Base-by-base conservation (phyloP, 306 rosid genomes). In the Trifolium pratense region DNA sequence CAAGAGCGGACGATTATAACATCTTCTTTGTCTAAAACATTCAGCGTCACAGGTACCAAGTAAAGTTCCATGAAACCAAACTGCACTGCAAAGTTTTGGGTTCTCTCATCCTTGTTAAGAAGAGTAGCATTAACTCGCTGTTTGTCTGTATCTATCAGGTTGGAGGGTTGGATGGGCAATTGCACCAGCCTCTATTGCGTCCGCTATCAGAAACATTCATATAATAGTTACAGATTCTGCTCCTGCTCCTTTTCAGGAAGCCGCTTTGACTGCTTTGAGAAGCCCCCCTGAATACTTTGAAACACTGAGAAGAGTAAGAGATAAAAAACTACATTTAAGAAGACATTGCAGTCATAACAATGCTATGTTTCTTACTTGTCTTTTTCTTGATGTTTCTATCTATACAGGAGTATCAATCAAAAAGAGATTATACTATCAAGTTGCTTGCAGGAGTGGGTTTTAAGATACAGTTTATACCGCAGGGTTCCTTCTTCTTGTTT, bases 131-230 rank as follows among this genome's bases (percentile, higher is more conserved):
- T 53, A 60, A 65, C 79, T 71, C 51, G 21, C 48, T 62, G 48
- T 71, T 70, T 68, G 36, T 64, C 55, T 70, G 45, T 58, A 74
- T 75, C 56, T 62, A 45, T 77, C 84, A 93, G 98, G 98, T 66
- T 93, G 98, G 98, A 87, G 98, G 68, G 58, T 93, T 20, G 98
- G 98, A 79, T 93, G 98, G 98, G 93, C 97, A 34, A 84, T 93
- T 32, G 98, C 93, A 64, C 96, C 98, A n/a, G 49, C 93, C 63
- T 68, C 55, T 45, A 69, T 90, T 76, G 89, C 92, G 26, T 83
- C 93, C 75, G 92, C 96, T 73, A 90, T 93, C 66, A 80, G 82
- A 82, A 93, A 89, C 73, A 89, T 93, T 80, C 97, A 93, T 68
- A 37, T 51, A 51, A 89, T 32, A 81, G 55, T 86, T 48, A 82